A percentile compares a stretch with the other conserved stretches of the same genome.
phyloP scores from a whole-genome alignment of 352 stramenopile species.

The Achlya hypogyna region DNA sequence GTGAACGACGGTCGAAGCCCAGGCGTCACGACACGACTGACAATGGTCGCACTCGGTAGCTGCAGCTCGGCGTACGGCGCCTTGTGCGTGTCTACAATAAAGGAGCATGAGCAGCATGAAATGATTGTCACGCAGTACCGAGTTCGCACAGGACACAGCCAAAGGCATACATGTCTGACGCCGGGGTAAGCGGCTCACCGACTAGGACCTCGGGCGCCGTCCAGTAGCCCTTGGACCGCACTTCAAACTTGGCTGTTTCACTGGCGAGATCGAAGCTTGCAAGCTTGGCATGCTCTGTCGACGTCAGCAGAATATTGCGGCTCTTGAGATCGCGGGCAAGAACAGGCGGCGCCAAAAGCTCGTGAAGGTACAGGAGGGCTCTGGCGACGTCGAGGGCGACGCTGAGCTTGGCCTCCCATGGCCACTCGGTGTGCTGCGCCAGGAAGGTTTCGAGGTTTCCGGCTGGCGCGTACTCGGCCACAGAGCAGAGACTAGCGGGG shows the following conservation, averaged over 20 bases:
- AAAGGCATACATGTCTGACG: slow-evolving; percentile 29
- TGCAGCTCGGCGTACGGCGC: slow-evolving; percentile 76
- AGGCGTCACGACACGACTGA: slow-evolving; percentile 63
- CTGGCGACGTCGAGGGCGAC: slow-evolving; percentile 19
- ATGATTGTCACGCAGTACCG: slow-evolving; percentile 5
- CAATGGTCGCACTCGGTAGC: slow-evolving; percentile 55
- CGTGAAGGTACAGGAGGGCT: slow-evolving; percentile 52
- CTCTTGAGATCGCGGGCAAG: not conserved
- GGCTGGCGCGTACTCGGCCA: slow-evolving; percentile 68
- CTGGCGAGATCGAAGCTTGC: not conserved
- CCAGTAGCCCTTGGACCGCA: slow-evolving; percentile 25
- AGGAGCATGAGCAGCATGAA: not conserved
- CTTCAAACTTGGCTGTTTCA: not conserved
- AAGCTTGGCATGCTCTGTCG: slow-evolving; percentile 6
- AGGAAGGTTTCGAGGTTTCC: slow-evolving; percentile 41
- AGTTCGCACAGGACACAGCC: slow-evolving; percentile 5
- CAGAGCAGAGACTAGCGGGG: slow-evolving; percentile 51
- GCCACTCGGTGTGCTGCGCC: not conserved
- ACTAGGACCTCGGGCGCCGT: slow-evolving; percentile 26
- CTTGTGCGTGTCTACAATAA: slow-evolving; percentile 41
- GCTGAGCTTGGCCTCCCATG: not conserved
- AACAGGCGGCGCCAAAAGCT: slow-evolving; percentile 8
- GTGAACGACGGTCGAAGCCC: slow-evolving; percentile 60
- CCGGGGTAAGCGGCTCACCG: slow-evolving; percentile 21
- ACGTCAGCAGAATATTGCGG: slow-evolving; percentile 13